These are phyloP conservation scores for Priceomyces carsonii DNA, from an alignment of 805 yeast genomes.

Conservation along the genomic window DNA sequence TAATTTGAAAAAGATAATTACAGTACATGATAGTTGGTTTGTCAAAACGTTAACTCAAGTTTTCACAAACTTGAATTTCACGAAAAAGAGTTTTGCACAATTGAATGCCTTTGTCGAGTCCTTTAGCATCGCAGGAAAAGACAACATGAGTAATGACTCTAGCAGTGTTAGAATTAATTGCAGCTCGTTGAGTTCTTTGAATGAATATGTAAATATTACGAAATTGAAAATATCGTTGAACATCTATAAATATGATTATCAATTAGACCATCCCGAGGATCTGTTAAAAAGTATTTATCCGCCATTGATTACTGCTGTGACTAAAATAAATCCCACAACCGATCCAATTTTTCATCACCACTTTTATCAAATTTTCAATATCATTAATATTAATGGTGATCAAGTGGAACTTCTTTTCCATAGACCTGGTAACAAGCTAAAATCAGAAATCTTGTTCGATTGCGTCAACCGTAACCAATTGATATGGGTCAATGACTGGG, in stretches of 20 bases:
- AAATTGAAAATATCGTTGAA: conserved; percentile 71
- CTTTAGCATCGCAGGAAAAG: conserved; percentile 13
- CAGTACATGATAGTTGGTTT: conserved; percentile 92
- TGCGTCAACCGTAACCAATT: conserved; percentile 56
- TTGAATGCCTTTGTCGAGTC: conserved; percentile 28
- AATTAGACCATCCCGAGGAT: conserved; percentile 36
- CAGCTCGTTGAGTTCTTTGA: conserved; percentile 51
- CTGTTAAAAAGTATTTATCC: conserved; percentile 14
- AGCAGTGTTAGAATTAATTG: conserved; percentile 40
- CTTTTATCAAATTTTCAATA: conserved; percentile 53
- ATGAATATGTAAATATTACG: conserved; percentile 70
- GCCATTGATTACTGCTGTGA: conserved; percentile 22
- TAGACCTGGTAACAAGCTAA: conserved; percentile 54
- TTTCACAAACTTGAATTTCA: conserved; percentile 56
- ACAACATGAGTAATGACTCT: background rate
- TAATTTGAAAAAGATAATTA: conserved; percentile 58
- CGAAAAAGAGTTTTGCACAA: conserved; percentile 28
- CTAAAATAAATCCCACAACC: conserved; percentile 15
- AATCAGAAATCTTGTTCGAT: conserved; percentile 46
- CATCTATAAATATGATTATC: conserved; percentile 68
- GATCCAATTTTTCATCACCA: conserved; percentile 34
- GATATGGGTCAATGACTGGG: conserved; percentile 57
- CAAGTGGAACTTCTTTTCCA: conserved; percentile 51
- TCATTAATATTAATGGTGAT: conserved; percentile 44
- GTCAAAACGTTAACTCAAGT: conserved; percentile 75